A percentile compares a stretch with the other conserved stretches of the same genome.
These are phyloP conservation scores for Monosporascus sp. DNA, from an alignment of 2,329 filamentous ascomycete genomes.

Conservation along the genomic window DNA sequence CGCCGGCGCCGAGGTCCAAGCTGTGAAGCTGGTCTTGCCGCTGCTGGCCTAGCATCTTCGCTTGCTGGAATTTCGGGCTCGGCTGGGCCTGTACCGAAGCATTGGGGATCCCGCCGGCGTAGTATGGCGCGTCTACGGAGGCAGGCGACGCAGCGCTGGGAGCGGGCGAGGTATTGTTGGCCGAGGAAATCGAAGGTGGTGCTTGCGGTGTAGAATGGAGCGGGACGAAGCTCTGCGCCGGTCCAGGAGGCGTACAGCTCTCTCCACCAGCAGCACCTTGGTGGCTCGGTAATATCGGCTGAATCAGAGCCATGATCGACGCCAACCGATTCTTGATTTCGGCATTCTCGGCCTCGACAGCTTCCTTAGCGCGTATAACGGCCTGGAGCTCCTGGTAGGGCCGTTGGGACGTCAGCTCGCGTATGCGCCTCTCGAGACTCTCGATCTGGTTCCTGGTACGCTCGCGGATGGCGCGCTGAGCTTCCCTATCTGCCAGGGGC, in stretches of 20 bases:
- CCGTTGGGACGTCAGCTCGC: slow-evolving; percentile 72
- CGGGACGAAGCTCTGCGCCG: slow-evolving; percentile 13
- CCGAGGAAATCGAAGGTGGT: slow-evolving; percentile 23
- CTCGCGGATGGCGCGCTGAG: slow-evolving; percentile 78
- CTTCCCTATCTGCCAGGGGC: slow-evolving; percentile 63
- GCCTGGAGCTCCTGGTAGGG: slow-evolving; percentile 80
- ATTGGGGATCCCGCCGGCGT: not conserved
- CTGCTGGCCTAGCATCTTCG: slow-evolving; percentile 39
- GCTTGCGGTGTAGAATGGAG: slow-evolving; percentile 15
- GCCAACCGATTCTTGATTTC: slow-evolving; percentile 68
- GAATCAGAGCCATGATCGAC: slow-evolving; percentile 58
- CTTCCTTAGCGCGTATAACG: slow-evolving; percentile 70
- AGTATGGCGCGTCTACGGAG: not conserved
- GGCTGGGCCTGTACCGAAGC: slow-evolving; percentile 11
- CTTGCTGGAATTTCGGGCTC: slow-evolving; percentile 23
- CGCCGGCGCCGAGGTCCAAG: slow-evolving; percentile 53
- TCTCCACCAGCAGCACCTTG: slow-evolving; percentile 7
- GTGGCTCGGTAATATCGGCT: slow-evolving; percentile 45
- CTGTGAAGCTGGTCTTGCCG: slow-evolving; percentile 47
- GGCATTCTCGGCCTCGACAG: slow-evolving; percentile 72
- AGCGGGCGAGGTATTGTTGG: slow-evolving; percentile 33
- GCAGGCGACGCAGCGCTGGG: slow-evolving; percentile 27
- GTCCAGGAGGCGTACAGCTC: not conserved
- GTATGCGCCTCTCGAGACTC: slow-evolving; percentile 64
- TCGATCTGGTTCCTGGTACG: slow-evolving; percentile 79